Evolutionary conservation across 306 rosid genomes (phyloP), one percentile per base, ranked within the genome.

Genomic region (Astragalus membranaceus): DNA sequence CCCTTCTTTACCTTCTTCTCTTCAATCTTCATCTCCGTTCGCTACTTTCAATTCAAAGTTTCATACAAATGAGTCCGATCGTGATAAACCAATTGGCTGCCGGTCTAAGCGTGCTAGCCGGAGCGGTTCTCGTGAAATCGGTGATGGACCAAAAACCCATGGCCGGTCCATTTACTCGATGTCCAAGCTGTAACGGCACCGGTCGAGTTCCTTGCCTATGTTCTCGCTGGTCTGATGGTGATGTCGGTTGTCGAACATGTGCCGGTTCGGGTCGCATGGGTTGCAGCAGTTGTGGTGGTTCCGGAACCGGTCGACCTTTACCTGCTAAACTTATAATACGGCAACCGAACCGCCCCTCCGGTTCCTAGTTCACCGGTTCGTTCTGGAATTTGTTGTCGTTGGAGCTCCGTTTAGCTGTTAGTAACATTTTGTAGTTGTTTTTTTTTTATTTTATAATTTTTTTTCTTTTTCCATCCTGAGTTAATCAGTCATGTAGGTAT

Each of bases 211-310:
- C 81, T 36, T 92, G 98, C 79, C 37, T 92, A 47, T 92, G 98
- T 50, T 71, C 92, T n/a, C 92, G 96, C 2, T 92, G 98, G 98
- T 89, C 96, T 29, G 96, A 92, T 16, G 86, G 96, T 6, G 98
- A 89, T 43, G n/a, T 62, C 5, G 98, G 98, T 8, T 92, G 95
- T 67, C 74, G 95, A 67, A 80, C 91, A 0, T 92, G 98, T 37
- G 43, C 98, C 60, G 95, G 98, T 35, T 89, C 98, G 13, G 96
- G 98, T 50, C 89, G 91, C 8, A 86, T 79, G 88, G 78, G 46
- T 17, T 92, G 96, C 58, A 78, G 75, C 77, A 92, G 89, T 72
- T 92, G 98, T 12, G 98, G 98, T 5, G 98, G 98, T 5, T 39
- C 87, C 23, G 98, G 98, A 5, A 89, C 98, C 36, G 92, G 96